Percentiles rank a stretch among this genome's conserved stretches.
These are phyloP conservation scores for Cystofilobasidium capitatum DNA, from an alignment of 768 basidiomycete species.

Conservation along the genomic window DNA sequence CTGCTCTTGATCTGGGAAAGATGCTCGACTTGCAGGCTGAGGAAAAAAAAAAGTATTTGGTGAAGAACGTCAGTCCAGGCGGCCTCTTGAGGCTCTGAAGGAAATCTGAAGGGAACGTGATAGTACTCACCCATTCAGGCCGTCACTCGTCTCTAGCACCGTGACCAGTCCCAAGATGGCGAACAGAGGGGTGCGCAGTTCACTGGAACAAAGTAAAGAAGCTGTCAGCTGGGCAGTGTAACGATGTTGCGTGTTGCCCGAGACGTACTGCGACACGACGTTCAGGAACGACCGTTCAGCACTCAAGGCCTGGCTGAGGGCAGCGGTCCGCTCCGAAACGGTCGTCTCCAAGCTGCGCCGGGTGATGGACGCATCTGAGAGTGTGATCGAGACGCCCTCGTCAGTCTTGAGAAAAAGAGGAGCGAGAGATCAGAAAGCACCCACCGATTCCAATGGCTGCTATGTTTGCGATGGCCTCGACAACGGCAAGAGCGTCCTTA, in stretches of 20 bases:
- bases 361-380: neutral
- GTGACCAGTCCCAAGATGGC: constrained; percentile 17
- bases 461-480: neutral
- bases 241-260: too few relatives aligned
- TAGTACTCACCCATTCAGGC: neutral
- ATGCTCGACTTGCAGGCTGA: neutral
- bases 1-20: neutral
- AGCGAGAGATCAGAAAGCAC: too few relatives aligned
- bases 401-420: too few relatives aligned
- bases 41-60: too few relatives aligned
- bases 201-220: neutral
- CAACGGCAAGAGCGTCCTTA: neutral
- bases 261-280: neutral
- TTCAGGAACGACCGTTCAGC: neutral
- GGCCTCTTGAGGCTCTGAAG: too few relatives aligned
- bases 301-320: neutral
- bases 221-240: too few relatives aligned
- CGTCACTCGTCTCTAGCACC: constrained; percentile 14
- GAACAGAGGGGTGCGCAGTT: constrained; percentile 18
- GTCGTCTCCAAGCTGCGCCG: neutral
- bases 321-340: neutral
- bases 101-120: too few relatives aligned
- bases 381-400: neutral
- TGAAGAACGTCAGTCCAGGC: too few relatives aligned
- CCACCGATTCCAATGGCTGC: too few relatives aligned